Conservation (phyloP, 192 early-diverging fungal species). For the Phlyctochytrium arcticum region DNA sequence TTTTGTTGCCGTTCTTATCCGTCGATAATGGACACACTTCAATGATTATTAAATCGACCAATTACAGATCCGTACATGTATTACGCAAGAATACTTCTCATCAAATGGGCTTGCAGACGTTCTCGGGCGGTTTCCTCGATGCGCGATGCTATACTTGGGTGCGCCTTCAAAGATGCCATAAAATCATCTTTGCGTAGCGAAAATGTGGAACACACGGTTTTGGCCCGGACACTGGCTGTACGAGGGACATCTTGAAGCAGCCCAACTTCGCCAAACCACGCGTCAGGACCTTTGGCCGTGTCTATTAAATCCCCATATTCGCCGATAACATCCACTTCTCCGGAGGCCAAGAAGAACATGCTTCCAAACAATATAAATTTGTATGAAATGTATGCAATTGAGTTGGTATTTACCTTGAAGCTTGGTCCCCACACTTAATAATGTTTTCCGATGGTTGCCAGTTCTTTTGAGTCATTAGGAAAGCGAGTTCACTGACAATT, state of each 20-base stretch:
- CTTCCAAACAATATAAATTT: constrained; percentile 16
- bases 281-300: constrained; percentile 30
- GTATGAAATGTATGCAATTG: background rate
- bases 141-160: constrained; percentile 29
- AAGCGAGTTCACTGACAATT: constrained; percentile 33
- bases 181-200: constrained; percentile 36
- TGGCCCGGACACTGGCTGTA: constrained; percentile 39
- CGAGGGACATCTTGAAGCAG: constrained; percentile 49
- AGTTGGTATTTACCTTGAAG: constrained; percentile 10
- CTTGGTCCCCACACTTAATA: constrained; percentile 28
- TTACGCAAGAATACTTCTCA: constrained; percentile 46
- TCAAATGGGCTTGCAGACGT: constrained; percentile 45
- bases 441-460: constrained; percentile 36
- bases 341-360: constrained; percentile 55
- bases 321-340: constrained; percentile 40
- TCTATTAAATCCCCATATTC: constrained; percentile 48
- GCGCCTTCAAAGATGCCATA: constrained; percentile 22
- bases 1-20: too few species aligned
- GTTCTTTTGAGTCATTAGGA: constrained; percentile 31
- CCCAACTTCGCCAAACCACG: constrained; percentile 56
- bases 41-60: too few species aligned
- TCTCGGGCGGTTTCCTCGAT: constrained; percentile 40
- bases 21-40: too few species aligned
- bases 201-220: constrained; percentile 35
- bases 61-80: too few species aligned